phyloP scores from a whole-genome alignment of 1,139 yeast genomes.

The Sugiyamaella paludigena region DNA sequence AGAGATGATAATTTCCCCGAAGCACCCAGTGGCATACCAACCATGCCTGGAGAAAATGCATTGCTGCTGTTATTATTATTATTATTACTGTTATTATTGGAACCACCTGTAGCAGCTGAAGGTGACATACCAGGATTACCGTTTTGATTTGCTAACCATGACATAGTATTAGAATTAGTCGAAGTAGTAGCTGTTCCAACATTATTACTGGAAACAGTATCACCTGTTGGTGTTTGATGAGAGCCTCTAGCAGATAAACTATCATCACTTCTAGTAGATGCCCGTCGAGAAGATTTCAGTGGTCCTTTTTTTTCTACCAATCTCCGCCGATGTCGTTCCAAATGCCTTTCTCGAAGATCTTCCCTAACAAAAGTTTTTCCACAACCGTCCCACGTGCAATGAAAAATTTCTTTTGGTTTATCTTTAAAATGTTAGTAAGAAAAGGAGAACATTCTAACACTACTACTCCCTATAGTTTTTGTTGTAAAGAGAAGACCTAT shows the following conservation, averaged over 20 bases:
- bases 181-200: neutral
- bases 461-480: too few relatives aligned
- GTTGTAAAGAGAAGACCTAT: too few relatives aligned
- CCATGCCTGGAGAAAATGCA: slow-evolving; percentile 12
- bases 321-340: slow-evolving; percentile 10
- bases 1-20: slow-evolving; percentile 4
- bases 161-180: neutral
- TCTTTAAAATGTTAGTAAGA: slow-evolving; percentile 17
- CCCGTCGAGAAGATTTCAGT: slow-evolving; percentile 27
- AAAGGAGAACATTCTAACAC: neutral
- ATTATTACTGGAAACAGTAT: too few relatives aligned
- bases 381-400: slow-evolving; percentile 51
- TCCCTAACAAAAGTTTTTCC: slow-evolving; percentile 59
- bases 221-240: too few relatives aligned
- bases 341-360: slow-evolving; percentile 52
- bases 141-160: slow-evolving; percentile 2
- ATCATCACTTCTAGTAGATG: slow-evolving; percentile 9
- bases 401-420: slow-evolving; percentile 44
- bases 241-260: neutral
- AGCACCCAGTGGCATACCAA: slow-evolving; percentile 7
- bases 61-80: neutral
- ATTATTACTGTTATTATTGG: neutral
- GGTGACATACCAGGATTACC: neutral
- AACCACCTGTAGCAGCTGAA: neutral
- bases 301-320: slow-evolving; percentile 12